Conservation (phyloP, 208 protist genomes). For the Trypanosoma theileri region DNA sequence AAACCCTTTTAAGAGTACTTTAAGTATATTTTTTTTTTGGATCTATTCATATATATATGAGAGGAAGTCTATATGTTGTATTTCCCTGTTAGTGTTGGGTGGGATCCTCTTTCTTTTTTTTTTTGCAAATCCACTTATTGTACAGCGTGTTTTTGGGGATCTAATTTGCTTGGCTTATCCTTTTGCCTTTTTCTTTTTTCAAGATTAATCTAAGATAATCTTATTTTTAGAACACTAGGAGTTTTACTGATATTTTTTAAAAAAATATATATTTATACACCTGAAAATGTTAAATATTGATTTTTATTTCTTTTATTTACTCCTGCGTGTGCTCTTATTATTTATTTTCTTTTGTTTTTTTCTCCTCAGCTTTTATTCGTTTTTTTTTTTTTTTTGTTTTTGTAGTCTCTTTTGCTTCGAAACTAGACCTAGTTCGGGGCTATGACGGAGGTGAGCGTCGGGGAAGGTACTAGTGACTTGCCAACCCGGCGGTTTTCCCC, state of each 20-base stretch:
- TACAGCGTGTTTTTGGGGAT: too few relatives aligned
- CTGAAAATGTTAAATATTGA: too few relatives aligned
- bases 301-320: too few relatives aligned
- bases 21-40: too few relatives aligned
- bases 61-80: too few relatives aligned
- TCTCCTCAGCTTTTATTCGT: slow-evolving; percentile 7
- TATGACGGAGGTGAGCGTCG: slow-evolving; percentile 13
- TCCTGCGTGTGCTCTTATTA: too few relatives aligned
- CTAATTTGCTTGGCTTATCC: not conserved
- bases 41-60: too few relatives aligned
- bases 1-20: slow-evolving; percentile 19
- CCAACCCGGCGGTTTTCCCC: not conserved
- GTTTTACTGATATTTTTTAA: too few relatives aligned
- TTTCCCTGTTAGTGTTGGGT: too few relatives aligned
- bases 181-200: slow-evolving; percentile 1
- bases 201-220: not conserved
- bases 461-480: not conserved
- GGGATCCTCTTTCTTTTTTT: too few relatives aligned
- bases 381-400: slow-evolving; percentile 6
- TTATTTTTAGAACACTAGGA: not conserved
- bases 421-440: not conserved
- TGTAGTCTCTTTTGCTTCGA: slow-evolving; percentile 2
- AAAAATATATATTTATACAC: too few relatives aligned
- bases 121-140: too few relatives aligned
- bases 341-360: not conserved